These are phyloP conservation scores for Hymenoscyphus fraxineus DNA, from an alignment of 2,329 filamentous ascomycete genomes.

Conservation along the genomic window DNA sequence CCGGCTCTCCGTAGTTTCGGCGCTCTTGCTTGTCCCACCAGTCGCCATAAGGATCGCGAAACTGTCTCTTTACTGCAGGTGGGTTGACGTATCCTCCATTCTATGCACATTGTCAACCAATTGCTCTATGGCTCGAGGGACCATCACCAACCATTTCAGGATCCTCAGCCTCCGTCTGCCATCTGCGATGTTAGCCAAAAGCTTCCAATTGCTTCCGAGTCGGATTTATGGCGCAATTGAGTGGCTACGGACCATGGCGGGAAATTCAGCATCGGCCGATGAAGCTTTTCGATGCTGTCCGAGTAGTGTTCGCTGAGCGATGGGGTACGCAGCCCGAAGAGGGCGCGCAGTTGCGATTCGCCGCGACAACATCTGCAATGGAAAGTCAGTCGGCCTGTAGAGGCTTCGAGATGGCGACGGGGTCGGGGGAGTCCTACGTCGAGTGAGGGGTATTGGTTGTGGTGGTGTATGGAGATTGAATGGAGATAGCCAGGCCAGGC, in stretches of 20 bases:
- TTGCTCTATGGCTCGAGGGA: neutral
- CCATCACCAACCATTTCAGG: slow-evolving; percentile 58
- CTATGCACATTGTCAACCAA: slow-evolving; percentile 40
- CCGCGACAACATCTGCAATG: slow-evolving; percentile 55
- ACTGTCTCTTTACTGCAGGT: slow-evolving; percentile 76
- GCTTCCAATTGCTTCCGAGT: neutral
- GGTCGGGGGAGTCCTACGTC: slow-evolving; percentile 12
- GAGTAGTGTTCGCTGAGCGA: slow-evolving; percentile 48
- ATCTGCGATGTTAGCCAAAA: slow-evolving; percentile 21
- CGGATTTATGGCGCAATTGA: neutral
- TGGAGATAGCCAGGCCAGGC: neutral
- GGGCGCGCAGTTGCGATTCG: slow-evolving; percentile 52
- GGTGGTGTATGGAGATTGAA: neutral
- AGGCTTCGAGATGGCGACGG: neutral
- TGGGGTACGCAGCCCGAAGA: slow-evolving; percentile 44
- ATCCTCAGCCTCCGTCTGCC: slow-evolving; percentile 54
- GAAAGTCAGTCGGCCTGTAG: neutral
- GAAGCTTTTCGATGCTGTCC: slow-evolving; percentile 48
- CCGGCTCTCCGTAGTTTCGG: slow-evolving; percentile 92
- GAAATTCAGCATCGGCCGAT: slow-evolving; percentile 27
- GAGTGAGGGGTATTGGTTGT: neutral
- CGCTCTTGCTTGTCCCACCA: slow-evolving; percentile 99
- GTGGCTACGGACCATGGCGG: slow-evolving; percentile 28
- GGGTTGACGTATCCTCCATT: slow-evolving; percentile 85
- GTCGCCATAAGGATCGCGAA: slow-evolving; percentile 85